Evolutionary conservation across 768 basidiomycete species (phyloP), one percentile per base, ranked within the genome.

Genomic region (Mycena maculata): DNA sequence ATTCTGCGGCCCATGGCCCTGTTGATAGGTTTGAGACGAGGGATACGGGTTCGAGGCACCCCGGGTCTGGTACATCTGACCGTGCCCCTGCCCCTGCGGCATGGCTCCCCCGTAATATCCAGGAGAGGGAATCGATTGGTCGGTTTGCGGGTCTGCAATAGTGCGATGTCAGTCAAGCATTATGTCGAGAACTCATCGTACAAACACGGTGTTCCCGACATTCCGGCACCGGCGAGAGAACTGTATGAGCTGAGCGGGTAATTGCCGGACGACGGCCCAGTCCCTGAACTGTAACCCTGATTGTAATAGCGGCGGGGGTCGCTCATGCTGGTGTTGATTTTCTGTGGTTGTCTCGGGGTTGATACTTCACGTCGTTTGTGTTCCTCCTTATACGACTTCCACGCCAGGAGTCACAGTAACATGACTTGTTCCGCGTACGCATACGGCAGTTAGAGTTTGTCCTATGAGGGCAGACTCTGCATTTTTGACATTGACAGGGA

Each of bases 401-500:
- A 22, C 1, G 22, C 31, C 1, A 38, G 12, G 11, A 54, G 60
- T 23, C 50, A 53, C 39, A 33, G 45, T 20, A 63, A 41, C n/a
- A 20, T 42, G 48, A 48, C 58, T 36, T 9, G 47, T 27, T 59
- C 31, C 31, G 3, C 60, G 38, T 8, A 44, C 3, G 36, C 44
- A 45, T 20, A 44, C 16, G 22, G 25, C 41, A 30, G 10, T 3
- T 20, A 18, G 22, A 22, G 8, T 27, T 7, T 56, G 45, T 56
- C 47, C 39, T 56, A 27, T 49, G 54, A 49, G 33, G 18, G 30
- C n/a, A 2, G 31, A 54, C 50, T 47, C 22, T 23, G 33, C 15
- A 57, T n/a, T 50, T 23, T 64, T 57, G 63, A 64, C 63, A 64
- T 49, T 50, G 63, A 64, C 63, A 64, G 63, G 53, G n/a, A 56